These are phyloP conservation scores for Xylogone sp. DNA, from an alignment of 2,329 filamentous ascomycete genomes.

Conservation along the genomic window DNA sequence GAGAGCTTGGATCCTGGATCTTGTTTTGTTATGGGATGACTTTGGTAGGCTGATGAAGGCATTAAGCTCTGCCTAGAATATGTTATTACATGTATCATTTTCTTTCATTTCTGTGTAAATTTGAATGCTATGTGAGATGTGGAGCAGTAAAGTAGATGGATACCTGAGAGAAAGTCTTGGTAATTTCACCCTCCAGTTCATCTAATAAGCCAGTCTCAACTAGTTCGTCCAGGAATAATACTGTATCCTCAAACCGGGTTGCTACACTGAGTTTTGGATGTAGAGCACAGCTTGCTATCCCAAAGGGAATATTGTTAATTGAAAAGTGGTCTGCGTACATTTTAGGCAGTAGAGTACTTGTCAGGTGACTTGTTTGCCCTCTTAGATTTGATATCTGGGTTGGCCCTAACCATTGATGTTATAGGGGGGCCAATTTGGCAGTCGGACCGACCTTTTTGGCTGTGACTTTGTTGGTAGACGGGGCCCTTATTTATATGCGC, in stretches of 20 bases:
- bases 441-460: too few relatives aligned
- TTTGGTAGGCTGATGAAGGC: constrained; percentile 43
- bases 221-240: constrained; percentile 48
- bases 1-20: constrained; percentile 35
- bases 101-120: constrained; percentile 12
- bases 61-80: constrained; percentile 40
- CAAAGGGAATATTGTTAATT: constrained; percentile 49
- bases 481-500: too few relatives aligned
- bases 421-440: too few relatives aligned
- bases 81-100: constrained; percentile 14
- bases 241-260: constrained; percentile 45
- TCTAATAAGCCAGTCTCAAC: constrained; percentile 26
- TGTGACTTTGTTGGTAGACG: too few relatives aligned
- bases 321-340: constrained; percentile 39
- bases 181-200: neutral
- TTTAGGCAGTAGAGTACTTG: too few relatives aligned
- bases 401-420: too few relatives aligned
- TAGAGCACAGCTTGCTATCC: constrained; percentile 40
- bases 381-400: too few relatives aligned
- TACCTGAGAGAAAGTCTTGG: constrained; percentile 8
- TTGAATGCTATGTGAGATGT: too few relatives aligned
- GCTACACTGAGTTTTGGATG: constrained; percentile 39
- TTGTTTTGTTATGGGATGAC: constrained; percentile 32
- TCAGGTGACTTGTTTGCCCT: too few relatives aligned
- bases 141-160: too few relatives aligned